Evolutionary conservation across 2,329 filamentous ascomycete genomes (phyloP).

Genomic region (Penicillium sp.): DNA sequence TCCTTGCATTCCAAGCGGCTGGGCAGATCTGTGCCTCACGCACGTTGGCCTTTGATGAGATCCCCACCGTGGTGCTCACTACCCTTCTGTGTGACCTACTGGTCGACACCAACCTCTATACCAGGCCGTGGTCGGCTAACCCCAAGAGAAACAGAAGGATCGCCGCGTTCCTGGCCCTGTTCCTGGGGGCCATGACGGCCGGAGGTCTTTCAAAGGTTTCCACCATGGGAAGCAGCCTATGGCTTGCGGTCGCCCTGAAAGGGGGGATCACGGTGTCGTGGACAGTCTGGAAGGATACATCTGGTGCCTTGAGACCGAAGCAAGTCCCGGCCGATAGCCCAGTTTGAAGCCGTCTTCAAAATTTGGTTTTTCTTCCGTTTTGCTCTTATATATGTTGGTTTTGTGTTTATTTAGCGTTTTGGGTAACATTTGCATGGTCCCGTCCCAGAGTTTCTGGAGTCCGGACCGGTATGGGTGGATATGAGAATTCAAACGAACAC

Average conservation of each 20-base stretch:
- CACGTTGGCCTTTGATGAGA: constrained; percentile 26
- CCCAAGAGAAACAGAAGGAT: constrained; percentile 33
- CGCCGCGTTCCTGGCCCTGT: constrained; percentile 35
- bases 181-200: constrained; percentile 39
- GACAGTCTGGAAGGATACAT: constrained; percentile 31
- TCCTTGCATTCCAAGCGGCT: constrained; percentile 29
- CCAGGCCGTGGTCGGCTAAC: constrained; percentile 24
- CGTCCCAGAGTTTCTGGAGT: no score
- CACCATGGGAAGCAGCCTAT: constrained; percentile 35
- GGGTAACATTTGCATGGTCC: no score
- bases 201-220: constrained; percentile 36
- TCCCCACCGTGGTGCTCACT: constrained; percentile 33
- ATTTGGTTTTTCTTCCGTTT: no score
- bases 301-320: constrained; percentile 1
- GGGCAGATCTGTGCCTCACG: constrained; percentile 30
- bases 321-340: background rate
- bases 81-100: constrained; percentile 14
- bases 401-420: no score
- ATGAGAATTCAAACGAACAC: no score
- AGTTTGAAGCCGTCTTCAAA: background rate
- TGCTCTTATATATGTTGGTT: no score
- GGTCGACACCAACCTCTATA: constrained; percentile 8
- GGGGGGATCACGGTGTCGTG: constrained; percentile 30
- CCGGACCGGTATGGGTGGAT: no score
- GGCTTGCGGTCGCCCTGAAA: constrained; percentile 39